Evolutionary conservation across 2,329 filamentous ascomycete species (phyloP).

Genomic region (Aureobasidium vineae): DNA sequence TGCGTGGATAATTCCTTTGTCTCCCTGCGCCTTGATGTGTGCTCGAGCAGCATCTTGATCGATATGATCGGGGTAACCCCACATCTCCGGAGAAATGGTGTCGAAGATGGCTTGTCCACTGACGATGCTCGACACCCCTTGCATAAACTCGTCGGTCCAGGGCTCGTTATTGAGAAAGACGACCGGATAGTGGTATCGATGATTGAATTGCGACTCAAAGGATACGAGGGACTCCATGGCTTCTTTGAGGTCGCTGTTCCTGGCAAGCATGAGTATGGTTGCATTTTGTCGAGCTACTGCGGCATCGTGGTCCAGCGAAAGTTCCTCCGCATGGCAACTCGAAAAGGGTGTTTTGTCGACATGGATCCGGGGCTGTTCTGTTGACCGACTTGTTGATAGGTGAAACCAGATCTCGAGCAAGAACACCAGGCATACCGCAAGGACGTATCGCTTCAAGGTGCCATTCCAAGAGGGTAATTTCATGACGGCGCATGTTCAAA

Average conservation of each 20-base stretch:
- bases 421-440: neutral
- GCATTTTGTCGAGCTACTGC: neutral
- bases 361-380: neutral
- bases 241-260: conserved; percentile 46
- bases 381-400: neutral
- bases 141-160: conserved; percentile 42
- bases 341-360: neutral
- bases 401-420: neutral
- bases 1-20: conserved; percentile 25
- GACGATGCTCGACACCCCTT: conserved; percentile 39
- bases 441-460: neutral
- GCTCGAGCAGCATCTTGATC: neutral
- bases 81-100: conserved; percentile 44
- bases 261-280: conserved; percentile 46
- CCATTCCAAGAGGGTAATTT: neutral
- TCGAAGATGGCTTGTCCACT: conserved; percentile 42
- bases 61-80: conserved; percentile 41
- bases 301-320: neutral
- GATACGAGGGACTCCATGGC: conserved; percentile 45
- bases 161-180: conserved; percentile 51
- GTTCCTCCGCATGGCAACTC: neutral
- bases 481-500: neutral
- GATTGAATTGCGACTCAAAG: conserved; percentile 49
- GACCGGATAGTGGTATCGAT: conserved; percentile 50
- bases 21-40: neutral